Evolutionary conservation across 495 filamentous ascomycete species (phyloP).

Genomic region (Bryoglossum gracile): DNA sequence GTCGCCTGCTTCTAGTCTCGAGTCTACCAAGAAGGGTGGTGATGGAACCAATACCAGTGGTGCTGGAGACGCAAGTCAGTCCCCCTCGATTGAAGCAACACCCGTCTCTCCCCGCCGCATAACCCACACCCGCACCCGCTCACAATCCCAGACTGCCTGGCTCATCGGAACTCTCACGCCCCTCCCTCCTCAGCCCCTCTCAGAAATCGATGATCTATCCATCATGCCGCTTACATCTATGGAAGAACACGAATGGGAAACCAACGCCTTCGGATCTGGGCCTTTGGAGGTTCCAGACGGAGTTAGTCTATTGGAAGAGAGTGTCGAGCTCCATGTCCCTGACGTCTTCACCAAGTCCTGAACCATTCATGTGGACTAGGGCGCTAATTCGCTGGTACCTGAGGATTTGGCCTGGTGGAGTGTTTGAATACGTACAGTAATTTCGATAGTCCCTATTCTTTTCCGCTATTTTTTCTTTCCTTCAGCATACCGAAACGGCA

Average conservation of each 20-base stretch:
- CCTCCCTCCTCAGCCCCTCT: background rate
- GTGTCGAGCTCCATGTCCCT: constrained; percentile 40
- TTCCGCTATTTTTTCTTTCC: too few species aligned
- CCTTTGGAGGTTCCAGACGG: constrained; percentile 40
- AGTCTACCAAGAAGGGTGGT: too few species aligned
- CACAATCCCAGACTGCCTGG: background rate
- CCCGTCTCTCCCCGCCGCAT: background rate
- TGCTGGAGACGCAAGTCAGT: too few species aligned
- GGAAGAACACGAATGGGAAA: constrained; percentile 4
- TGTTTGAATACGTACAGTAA: too few species aligned
- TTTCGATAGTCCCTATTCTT: too few species aligned
- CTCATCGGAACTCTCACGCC: background rate
- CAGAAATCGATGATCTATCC: constrained; percentile 1
- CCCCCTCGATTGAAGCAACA: too few species aligned
- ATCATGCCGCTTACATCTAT: constrained; percentile 9
- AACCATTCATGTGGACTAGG: too few species aligned
- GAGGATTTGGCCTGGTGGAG: too few species aligned
- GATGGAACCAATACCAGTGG: too few species aligned
- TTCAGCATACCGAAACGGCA: too few species aligned
- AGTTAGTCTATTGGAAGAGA: constrained; percentile 54
- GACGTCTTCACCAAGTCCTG: constrained; percentile 42
- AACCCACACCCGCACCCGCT: background rate
- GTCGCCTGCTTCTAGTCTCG: too few species aligned
- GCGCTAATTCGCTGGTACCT: too few species aligned
- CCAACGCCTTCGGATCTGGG: constrained; percentile 7